Evolutionary conservation across 106 monocot genomes (phyloP), one percentile per base, ranked within the genome.

Genomic region (Dioscorea alata): DNA sequence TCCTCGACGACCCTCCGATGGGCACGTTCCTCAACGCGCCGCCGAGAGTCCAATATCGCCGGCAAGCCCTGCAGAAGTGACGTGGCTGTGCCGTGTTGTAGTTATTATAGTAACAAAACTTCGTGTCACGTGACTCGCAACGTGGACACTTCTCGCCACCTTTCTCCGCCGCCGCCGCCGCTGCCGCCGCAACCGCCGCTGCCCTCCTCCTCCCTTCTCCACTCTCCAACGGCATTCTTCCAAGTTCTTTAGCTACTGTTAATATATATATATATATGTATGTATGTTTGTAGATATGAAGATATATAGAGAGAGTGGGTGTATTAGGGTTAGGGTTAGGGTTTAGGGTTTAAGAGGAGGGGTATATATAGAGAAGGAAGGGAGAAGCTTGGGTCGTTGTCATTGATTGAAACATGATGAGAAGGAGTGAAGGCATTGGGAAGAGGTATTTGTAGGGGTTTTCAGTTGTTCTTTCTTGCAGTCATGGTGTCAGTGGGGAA

Each of bases 21-120:
- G 92, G 92, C 49, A 88, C 75, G 75, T 88, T 88, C 33, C 88
- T 82, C 67, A 92, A 80, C 34, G 92, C 72, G 5, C 92, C 93
- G 51, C 89, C 88, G 61, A 88, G 86, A 12, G 93, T 93, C 93
- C 93, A 93, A 81, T 93, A 93, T 28, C 89, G 93, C 62, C 89
- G 93, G 79, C 93, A 93, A 25, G 89, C 63, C 48, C 79, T 72
- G 81, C 93, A 93, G 81, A 93, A 93, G 69, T 93, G 89, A 51
- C 93, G 83, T 25, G 92, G 92, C 74, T 88, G 88, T 13, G 88
- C 72, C 21, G 85, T 83, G 72, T 81, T 81, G 72, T 81, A 81
- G 68, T 81, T 81, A 61, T 81, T 81, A 66, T 81, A 81, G 80
- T 81, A 81, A 70, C 80, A 81, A 71, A 75, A 81, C 75, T 81